Conservation (phyloP, 208 protist species). For the Trypanosoma conorhini region DNA sequence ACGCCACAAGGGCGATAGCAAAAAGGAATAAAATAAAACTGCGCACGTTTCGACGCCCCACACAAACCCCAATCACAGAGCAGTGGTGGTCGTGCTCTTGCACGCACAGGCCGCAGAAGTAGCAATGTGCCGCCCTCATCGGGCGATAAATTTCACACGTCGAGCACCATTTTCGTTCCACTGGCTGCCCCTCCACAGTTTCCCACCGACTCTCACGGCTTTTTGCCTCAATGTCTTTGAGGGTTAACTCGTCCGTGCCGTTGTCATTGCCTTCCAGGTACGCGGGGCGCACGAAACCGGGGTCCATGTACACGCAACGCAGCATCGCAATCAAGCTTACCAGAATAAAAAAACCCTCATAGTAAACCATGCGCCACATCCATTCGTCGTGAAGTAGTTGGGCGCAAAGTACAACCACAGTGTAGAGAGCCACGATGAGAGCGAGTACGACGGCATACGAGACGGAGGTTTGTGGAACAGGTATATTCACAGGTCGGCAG, state of each 20-base stretch:
- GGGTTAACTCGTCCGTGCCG: slow-evolving; percentile 34
- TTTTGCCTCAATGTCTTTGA: slow-evolving; percentile 70
- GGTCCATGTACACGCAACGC: slow-evolving; percentile 68
- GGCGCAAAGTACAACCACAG: slow-evolving; percentile 38
- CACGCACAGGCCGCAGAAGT: slow-evolving; percentile 86
- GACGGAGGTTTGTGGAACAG: slow-evolving; percentile 66
- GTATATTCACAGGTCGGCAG: slow-evolving; percentile 58
- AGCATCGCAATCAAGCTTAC: slow-evolving; percentile 51
- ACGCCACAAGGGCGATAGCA: background rate
- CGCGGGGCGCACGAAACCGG: slow-evolving; percentile 74
- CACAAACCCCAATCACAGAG: slow-evolving; percentile 78
- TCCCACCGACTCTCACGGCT: slow-evolving; percentile 74
- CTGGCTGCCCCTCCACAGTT: slow-evolving; percentile 57
- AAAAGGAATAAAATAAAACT: slow-evolving; percentile 59
- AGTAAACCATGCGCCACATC: slow-evolving; percentile 30
- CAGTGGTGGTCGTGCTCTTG: slow-evolving; percentile 92
- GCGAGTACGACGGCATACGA: slow-evolving; percentile 57
- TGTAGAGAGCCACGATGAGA: slow-evolving; percentile 33
- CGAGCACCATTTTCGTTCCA: slow-evolving; percentile 92
- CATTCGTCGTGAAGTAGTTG: slow-evolving; percentile 37
- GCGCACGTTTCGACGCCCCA: slow-evolving; percentile 68
- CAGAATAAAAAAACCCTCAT: slow-evolving; percentile 41
- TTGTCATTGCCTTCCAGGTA: slow-evolving; percentile 44
- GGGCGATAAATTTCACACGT: slow-evolving; percentile 88
- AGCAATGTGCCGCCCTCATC: slow-evolving; percentile 88